Conservation (phyloP, 164 flowering plant genomes). For the Dillenia suffruticosa region DNA sequence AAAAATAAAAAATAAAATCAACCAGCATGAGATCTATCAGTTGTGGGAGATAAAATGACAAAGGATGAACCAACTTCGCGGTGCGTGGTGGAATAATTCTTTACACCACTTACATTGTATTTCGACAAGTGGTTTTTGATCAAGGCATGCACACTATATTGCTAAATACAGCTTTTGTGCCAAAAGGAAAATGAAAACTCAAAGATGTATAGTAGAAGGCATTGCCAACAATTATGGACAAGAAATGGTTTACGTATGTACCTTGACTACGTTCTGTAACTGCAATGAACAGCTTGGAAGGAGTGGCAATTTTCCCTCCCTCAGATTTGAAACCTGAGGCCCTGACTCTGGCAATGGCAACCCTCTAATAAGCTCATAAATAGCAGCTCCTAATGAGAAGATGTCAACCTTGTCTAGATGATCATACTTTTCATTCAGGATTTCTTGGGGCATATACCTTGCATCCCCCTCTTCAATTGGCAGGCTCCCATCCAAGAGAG, state of each 20-base stretch:
- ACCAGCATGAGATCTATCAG: not conserved
- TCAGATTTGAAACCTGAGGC: slow-evolving; percentile 48
- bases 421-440: slow-evolving; percentile 78
- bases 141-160: too few relatives aligned
- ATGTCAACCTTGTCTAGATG: slow-evolving; percentile 87
- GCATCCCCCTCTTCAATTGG: slow-evolving; percentile 98
- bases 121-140: too few relatives aligned
- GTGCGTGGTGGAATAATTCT: too few relatives aligned
- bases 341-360: slow-evolving; percentile 80
- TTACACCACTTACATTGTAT: too few relatives aligned
- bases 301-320: slow-evolving; percentile 76
- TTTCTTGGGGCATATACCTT: slow-evolving; percentile 95
- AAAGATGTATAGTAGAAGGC: too few relatives aligned
- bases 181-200: too few relatives aligned
- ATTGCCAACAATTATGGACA: too few relatives aligned
- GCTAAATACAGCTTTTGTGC: too few relatives aligned
- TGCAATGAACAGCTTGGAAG: slow-evolving; percentile 87
- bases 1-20: not conserved
- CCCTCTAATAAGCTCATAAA: slow-evolving; percentile 75
- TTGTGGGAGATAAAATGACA: not conserved
- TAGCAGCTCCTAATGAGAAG: slow-evolving; percentile 79
- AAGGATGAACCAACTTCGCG: not conserved
- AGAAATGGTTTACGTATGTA: slow-evolving; percentile 13
- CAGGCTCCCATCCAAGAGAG: slow-evolving; percentile 62
- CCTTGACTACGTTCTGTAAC: slow-evolving; percentile 87